Evolutionary conservation across 75 land plant genomes (phyloP).

Genomic region (Selaginella moellendorffii): DNA sequence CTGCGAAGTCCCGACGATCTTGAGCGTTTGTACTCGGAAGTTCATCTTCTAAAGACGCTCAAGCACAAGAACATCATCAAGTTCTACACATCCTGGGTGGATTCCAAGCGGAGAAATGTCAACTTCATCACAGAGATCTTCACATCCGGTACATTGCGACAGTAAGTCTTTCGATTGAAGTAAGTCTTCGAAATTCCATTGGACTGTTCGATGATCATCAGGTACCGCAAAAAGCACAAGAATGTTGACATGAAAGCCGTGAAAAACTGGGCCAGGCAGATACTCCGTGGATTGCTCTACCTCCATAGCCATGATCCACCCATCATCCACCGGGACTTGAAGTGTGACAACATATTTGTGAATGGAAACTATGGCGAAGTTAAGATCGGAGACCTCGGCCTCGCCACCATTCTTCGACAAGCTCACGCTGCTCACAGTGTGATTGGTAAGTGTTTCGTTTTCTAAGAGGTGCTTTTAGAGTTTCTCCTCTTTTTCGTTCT

Average conservation of each 20-base stretch:
- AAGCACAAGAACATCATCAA: conserved; percentile 72
- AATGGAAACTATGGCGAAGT: conserved; percentile 77
- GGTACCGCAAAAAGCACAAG: conserved; percentile 58
- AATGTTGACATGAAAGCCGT: conserved; percentile 50
- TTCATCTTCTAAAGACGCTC: conserved; percentile 68
- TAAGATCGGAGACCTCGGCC: conserved; percentile 74
- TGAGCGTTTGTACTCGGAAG: conserved; percentile 73
- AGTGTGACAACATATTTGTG: conserved; percentile 74
- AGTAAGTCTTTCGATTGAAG: conserved; percentile 31
- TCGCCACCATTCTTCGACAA: conserved; percentile 59
- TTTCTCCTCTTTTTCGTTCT: background rate
- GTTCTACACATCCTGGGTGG: conserved; percentile 80
- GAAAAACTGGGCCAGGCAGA: conserved; percentile 71
- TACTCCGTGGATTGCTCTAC: conserved; percentile 56
- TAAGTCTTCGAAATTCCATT: background rate
- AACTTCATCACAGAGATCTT: conserved; percentile 96
- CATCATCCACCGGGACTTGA: conserved; percentile 67
- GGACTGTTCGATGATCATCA: too few species aligned
- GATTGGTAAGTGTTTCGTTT: conserved; percentile 30
- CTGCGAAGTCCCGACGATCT: conserved; percentile 57
- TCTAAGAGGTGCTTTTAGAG: background rate
- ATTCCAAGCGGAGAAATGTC: conserved; percentile 41
- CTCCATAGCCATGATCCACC: conserved; percentile 72
- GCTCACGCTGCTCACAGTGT: conserved; percentile 53
- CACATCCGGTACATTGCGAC: conserved; percentile 83